phyloP scores from a whole-genome alignment of 2,329 filamentous ascomycete species.

The Lecanicillium sp. region DNA sequence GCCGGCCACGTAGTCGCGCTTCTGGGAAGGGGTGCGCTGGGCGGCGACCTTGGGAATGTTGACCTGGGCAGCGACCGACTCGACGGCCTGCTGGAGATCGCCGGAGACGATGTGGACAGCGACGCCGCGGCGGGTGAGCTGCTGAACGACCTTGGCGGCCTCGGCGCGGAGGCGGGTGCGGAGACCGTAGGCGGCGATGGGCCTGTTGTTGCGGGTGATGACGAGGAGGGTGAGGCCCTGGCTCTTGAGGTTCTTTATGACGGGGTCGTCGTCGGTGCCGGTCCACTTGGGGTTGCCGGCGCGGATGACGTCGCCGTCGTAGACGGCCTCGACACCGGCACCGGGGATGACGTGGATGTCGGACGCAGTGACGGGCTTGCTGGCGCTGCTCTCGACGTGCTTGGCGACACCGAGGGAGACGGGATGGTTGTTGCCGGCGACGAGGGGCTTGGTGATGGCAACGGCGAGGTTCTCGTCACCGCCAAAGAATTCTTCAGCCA shows the following conservation, averaged over 20 bases:
- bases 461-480: conserved; percentile 19
- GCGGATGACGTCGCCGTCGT: conserved; percentile 25
- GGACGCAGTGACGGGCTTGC: conserved; percentile 15
- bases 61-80: conserved; percentile 39
- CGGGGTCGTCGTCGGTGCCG: conserved; percentile 18
- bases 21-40: conserved; percentile 46
- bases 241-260: conserved; percentile 17
- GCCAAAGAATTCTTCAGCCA: conserved; percentile 19
- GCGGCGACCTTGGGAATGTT: conserved; percentile 35
- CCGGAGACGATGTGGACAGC: conserved; percentile 50
- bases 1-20: conserved; percentile 44
- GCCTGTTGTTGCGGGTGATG: conserved; percentile 21
- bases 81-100: conserved; percentile 45
- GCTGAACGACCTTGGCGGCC: conserved; percentile 36
- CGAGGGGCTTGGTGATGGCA: conserved; percentile 24
- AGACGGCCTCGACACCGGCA: conserved; percentile 31
- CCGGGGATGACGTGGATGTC: conserved; percentile 35
- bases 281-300: conserved; percentile 44
- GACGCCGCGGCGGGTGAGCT: conserved; percentile 42
- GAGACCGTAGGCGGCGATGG: conserved; percentile 46
- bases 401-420: conserved; percentile 41
- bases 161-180: conserved; percentile 29
- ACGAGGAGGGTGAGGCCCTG: conserved; percentile 24
- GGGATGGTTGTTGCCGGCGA: conserved; percentile 42
- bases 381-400: conserved; percentile 26